Conservation (phyloP, 1,284 basidiomycete species). For the Xerocomus nothofagi region DNA sequence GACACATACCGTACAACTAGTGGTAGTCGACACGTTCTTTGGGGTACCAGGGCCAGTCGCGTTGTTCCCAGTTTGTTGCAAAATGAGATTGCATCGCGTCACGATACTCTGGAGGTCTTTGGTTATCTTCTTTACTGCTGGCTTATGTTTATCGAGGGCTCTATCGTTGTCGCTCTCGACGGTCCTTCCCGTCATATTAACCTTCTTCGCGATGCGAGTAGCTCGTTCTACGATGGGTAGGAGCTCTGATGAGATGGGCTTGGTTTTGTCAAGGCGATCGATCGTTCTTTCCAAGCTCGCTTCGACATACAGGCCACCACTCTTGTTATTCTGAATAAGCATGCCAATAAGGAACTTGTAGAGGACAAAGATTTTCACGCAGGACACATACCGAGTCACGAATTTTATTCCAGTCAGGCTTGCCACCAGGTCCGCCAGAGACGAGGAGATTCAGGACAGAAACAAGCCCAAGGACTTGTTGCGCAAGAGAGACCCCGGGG, state of each 20-base stretch:
- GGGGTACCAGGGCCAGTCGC: slow-evolving; percentile 23
- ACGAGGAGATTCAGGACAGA: slow-evolving; percentile 12
- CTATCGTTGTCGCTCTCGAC: slow-evolving; percentile 6
- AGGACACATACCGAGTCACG: slow-evolving; percentile 9
- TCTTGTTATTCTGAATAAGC: slow-evolving; percentile 9
- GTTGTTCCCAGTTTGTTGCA: slow-evolving; percentile 18
- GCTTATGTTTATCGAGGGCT: slow-evolving; percentile 6
- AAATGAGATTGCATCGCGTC: slow-evolving; percentile 21
- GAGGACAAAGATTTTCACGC: not conserved
- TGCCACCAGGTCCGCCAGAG: slow-evolving; percentile 15
- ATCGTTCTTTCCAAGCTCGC: slow-evolving; percentile 11
- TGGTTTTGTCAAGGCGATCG: slow-evolving; percentile 12
- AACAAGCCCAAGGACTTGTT: slow-evolving; percentile 11
- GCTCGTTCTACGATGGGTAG: slow-evolving; percentile 14
- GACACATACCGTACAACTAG: slow-evolving; percentile 6
- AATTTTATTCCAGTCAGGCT: slow-evolving; percentile 21
- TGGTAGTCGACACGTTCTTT: slow-evolving; percentile 1
- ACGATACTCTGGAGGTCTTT: slow-evolving; percentile 14
- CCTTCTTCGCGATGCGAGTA: not conserved
- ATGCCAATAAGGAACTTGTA: not conserved
- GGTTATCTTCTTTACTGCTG: slow-evolving; percentile 14
- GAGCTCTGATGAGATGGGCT: slow-evolving; percentile 17
- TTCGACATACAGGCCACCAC: slow-evolving; percentile 20
- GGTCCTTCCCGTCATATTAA: slow-evolving; percentile 10
- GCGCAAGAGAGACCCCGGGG: slow-evolving; percentile 7